These are phyloP conservation scores for Epichloe sp. DNA, from an alignment of 2,329 filamentous ascomycete species.

Conservation along the genomic window DNA sequence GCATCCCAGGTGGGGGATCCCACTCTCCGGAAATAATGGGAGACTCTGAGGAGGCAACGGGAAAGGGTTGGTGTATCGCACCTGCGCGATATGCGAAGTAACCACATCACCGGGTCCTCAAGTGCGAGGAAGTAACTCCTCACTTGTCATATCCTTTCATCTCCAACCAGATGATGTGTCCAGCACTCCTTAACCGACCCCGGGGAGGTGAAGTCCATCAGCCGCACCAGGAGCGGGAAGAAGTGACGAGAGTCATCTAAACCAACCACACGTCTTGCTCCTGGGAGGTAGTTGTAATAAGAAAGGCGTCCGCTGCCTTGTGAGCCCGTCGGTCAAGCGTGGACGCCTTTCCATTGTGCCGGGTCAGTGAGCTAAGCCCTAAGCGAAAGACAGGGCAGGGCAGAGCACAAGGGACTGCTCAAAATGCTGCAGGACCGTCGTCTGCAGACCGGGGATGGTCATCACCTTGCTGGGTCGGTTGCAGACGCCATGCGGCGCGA, in stretches of 20 bases:
- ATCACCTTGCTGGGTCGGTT: neutral
- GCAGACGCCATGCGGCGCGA: constrained; percentile 1
- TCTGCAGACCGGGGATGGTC: too few relatives aligned
- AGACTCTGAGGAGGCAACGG: neutral
- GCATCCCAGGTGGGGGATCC: neutral
- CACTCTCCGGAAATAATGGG: neutral
- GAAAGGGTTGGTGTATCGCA: neutral
- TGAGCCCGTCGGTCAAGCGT: neutral
- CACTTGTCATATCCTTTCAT: neutral
- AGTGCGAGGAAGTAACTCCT: neutral
- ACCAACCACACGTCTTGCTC: neutral
- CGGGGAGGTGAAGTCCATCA: neutral
- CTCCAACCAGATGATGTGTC: neutral
- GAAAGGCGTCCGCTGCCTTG: neutral
- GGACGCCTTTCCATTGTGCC: constrained; percentile 1
- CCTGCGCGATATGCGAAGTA: neutral
- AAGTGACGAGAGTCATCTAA: neutral
- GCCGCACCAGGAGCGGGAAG: neutral
- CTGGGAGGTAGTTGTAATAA: neutral
- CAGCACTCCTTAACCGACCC: too few relatives aligned
- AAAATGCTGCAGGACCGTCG: too few relatives aligned
- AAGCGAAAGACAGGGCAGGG: too few relatives aligned
- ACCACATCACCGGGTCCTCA: neutral
- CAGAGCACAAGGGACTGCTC: too few relatives aligned
- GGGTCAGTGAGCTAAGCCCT: neutral